Base-by-base conservation (phyloP, 2,329 filamentous ascomycete genomes). In the Dactylellina sp. region DNA sequence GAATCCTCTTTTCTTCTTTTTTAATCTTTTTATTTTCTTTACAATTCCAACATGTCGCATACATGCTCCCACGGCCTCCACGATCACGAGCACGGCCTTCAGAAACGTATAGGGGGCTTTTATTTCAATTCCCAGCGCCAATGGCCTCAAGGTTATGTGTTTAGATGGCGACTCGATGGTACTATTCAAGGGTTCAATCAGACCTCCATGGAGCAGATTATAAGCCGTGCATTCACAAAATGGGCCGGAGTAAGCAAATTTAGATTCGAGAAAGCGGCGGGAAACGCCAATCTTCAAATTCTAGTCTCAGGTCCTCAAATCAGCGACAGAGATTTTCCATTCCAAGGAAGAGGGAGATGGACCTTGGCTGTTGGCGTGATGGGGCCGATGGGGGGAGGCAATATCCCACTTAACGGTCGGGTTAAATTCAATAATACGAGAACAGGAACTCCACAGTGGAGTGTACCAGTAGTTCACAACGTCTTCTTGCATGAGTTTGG, bases 351-450 rank as follows among this genome's bases (percentile, higher is more conserved):
- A 20, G 40, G 40, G 28, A 5, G 4, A 4, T 59, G 35, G 7
- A 59, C 55, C 22, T 39, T 59, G 22, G 55, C 55, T 7, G 37
- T 35, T 18, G 55, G 40, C 2, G 14, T 47, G 55, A 59, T 59
- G 55, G 55, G 55, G 1, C 55, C 55, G 0, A 24, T 22, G 25
- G 40, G 55, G 9, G 44, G 46, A n/a, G 40, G 46, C 9, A 59
- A 24, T n/a, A 46, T 46, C 5, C 40, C n/a, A 0, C 28, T 32
- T 4, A 32, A 25, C n/a, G 55, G 55, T 25, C 25, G 55, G 6
- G 9, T 59, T 5, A 59, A 59, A 24, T 59, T 37, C 9, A 59
- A 59, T n/a, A 59, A 59, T 22, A 59, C 55, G n/a, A 46, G 35
- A 40, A 46, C 55, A 2, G 55, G 55, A 46, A 59, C 37, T 22